Evolutionary conservation across 495 filamentous ascomycete genomes (phyloP).

Genomic region (Penicillium chermesinum): DNA sequence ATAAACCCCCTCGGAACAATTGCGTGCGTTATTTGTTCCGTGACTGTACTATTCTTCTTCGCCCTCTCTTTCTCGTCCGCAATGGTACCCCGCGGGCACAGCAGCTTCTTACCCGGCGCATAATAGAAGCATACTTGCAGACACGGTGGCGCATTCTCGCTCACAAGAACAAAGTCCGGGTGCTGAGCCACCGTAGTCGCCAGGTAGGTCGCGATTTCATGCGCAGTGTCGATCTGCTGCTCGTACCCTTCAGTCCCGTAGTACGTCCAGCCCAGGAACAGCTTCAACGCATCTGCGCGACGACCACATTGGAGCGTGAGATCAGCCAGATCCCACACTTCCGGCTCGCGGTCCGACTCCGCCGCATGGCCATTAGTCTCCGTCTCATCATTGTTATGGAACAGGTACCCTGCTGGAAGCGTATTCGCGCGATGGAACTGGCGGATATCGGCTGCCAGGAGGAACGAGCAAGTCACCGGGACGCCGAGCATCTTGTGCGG

Average conservation of each 20-base stretch:
- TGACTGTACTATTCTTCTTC: slow-evolving; percentile 65
- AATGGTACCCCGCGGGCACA: slow-evolving; percentile 29
- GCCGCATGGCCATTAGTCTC: slow-evolving; percentile 7
- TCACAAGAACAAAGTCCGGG: slow-evolving; percentile 64
- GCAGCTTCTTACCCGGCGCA: slow-evolving; percentile 51
- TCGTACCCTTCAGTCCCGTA: slow-evolving; percentile 66
- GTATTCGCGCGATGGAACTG: slow-evolving; percentile 79
- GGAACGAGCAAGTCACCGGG: slow-evolving; percentile 84
- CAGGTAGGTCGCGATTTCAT: slow-evolving; percentile 60
- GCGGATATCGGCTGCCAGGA: slow-evolving; percentile 68
- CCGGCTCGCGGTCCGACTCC: slow-evolving; percentile 35
- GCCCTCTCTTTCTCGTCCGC: slow-evolving; percentile 38
- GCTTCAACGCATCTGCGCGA: slow-evolving; percentile 76
- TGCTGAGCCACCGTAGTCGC: slow-evolving; percentile 49
- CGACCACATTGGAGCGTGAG: slow-evolving; percentile 90
- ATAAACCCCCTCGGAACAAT: slow-evolving; percentile 78
- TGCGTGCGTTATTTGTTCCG: slow-evolving; percentile 57
- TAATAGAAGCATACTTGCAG: slow-evolving; percentile 96
- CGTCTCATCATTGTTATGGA: slow-evolving; percentile 53
- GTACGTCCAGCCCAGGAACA: slow-evolving; percentile 84
- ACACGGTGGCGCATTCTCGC: slow-evolving; percentile 74
- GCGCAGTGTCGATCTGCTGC: slow-evolving; percentile 62
- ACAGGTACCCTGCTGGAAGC: slow-evolving; percentile 81
- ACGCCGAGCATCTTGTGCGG: slow-evolving; percentile 97
- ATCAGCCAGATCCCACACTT: slow-evolving; percentile 88